These are phyloP conservation scores for Trichoderma oligosporum DNA, from an alignment of 2,329 filamentous ascomycete species.

Conservation along the genomic window DNA sequence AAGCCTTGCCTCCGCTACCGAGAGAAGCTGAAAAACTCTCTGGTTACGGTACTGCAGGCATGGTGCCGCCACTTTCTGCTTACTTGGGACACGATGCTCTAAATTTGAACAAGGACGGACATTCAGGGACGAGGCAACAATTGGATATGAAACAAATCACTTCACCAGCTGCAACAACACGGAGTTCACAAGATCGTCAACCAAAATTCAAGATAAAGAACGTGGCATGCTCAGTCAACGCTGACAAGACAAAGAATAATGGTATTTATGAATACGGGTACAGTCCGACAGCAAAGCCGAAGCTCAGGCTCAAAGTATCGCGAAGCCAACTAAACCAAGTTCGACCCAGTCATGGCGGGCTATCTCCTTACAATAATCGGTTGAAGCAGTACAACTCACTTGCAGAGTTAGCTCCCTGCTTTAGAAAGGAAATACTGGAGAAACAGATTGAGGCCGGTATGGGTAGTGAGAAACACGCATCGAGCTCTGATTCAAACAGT, in stretches of 20 bases:
- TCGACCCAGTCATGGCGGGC: conserved; percentile 18
- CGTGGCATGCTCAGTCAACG: neutral
- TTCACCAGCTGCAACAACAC: neutral
- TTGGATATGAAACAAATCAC: neutral
- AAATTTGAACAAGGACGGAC: neutral
- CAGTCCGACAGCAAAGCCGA: conserved; percentile 26
- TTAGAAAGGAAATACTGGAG: conserved; percentile 16
- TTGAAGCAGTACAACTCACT: conserved; percentile 35
- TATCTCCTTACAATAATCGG: conserved; percentile 24
- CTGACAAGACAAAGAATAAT: neutral
- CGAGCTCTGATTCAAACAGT: neutral
- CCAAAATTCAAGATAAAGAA: conserved; percentile 31
- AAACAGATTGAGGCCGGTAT: neutral
- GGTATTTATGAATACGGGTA: conserved; percentile 12
- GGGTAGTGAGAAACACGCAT: neutral
- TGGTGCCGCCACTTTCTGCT: neutral
- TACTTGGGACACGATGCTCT: neutral
- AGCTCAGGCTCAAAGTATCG: conserved; percentile 35
- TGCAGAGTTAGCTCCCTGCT: conserved; percentile 28
- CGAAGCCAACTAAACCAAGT: conserved; percentile 28
- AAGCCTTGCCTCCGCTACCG: conserved; percentile 47
- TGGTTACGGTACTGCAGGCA: conserved; percentile 1
- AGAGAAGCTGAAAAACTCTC: conserved; percentile 23
- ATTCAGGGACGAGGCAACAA: neutral
- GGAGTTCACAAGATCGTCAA: conserved; percentile 16